Percentiles rank a stretch among this genome's conserved stretches.
Conservation (phyloP, 2,329 filamentous ascomycete genomes). For the Dothistroma septosporum region DNA sequence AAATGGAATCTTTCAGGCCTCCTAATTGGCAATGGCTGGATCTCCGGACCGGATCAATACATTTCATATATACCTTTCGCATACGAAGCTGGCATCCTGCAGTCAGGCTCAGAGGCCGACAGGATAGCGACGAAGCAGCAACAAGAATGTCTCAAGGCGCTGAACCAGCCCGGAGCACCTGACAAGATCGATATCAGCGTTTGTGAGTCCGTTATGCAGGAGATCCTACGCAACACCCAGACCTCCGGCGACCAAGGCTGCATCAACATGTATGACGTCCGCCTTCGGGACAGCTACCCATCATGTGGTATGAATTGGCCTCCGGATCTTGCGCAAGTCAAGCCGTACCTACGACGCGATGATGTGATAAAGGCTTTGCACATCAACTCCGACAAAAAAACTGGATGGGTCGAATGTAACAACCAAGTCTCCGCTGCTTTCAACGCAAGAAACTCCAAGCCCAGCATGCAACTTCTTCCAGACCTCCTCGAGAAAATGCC, state of each 20-base stretch:
- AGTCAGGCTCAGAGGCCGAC: conserved; percentile 63
- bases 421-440: conserved; percentile 73
- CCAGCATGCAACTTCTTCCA: conserved; percentile 71
- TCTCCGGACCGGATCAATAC: conserved; percentile 86
- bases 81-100: conserved; percentile 69
- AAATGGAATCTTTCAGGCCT: conserved; percentile 79
- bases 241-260: conserved; percentile 55
- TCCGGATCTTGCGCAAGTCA: conserved; percentile 71
- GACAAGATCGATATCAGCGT: conserved; percentile 61
- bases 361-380: conserved; percentile 79
- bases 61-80: conserved; percentile 77
- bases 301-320: conserved; percentile 98
- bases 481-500: conserved; percentile 72
- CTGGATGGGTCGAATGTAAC: conserved; percentile 89
- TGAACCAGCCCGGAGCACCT: conserved; percentile 54
- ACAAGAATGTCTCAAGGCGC: conserved; percentile 59
- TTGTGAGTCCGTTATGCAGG: conserved; percentile 74
- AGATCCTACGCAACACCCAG: conserved; percentile 63
- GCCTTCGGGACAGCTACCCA: conserved; percentile 72
- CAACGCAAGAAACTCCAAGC: conserved; percentile 63
- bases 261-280: conserved; percentile 95
- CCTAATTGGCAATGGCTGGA: conserved; percentile 97
- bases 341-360: conserved; percentile 75
- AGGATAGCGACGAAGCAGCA: conserved; percentile 65
- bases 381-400: conserved; percentile 73